Percentiles rank a stretch among this genome's conserved stretches.
Conservation (phyloP, 345 rosid species). For the Camelina neglecta region DNA sequence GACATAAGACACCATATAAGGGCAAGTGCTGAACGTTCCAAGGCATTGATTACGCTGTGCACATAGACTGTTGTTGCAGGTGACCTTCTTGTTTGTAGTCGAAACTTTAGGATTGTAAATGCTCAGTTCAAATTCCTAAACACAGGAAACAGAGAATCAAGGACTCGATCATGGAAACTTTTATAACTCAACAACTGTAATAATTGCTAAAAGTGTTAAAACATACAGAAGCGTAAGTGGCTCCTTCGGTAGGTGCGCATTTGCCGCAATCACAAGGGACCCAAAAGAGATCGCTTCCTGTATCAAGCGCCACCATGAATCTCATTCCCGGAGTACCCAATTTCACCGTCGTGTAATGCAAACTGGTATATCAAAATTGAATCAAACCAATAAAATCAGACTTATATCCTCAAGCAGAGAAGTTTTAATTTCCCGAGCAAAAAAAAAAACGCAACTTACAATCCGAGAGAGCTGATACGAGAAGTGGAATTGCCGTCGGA, state of each 20-base stretch:
- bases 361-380: constrained; percentile 44
- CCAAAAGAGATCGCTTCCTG: constrained; percentile 92
- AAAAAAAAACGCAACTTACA: constrained; percentile 58
- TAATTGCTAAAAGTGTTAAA: not conserved
- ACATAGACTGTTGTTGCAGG: constrained; percentile 71
- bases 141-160: constrained; percentile 10
- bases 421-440: too few relatives aligned
- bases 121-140: constrained; percentile 73
- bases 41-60: constrained; percentile 64
- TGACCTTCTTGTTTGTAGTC: constrained; percentile 71
- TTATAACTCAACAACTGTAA: not conserved
- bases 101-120: constrained; percentile 75
- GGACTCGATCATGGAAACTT: not conserved
- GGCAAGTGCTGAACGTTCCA: constrained; percentile 77
- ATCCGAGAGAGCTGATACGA: constrained; percentile 79
- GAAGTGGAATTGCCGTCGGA: constrained; percentile 76
- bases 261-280: constrained; percentile 84
- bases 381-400: constrained; percentile 20
- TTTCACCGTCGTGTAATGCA: constrained; percentile 88
- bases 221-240: constrained; percentile 68
- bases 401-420: constrained; percentile 1
- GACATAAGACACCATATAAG: constrained; percentile 75
- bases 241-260: constrained; percentile 70
- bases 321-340: constrained; percentile 85
- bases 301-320: constrained; percentile 90